phyloP scores from a whole-genome alignment of 2,329 filamentous ascomycete genomes.

The Chrysosporium keratinophilum region DNA sequence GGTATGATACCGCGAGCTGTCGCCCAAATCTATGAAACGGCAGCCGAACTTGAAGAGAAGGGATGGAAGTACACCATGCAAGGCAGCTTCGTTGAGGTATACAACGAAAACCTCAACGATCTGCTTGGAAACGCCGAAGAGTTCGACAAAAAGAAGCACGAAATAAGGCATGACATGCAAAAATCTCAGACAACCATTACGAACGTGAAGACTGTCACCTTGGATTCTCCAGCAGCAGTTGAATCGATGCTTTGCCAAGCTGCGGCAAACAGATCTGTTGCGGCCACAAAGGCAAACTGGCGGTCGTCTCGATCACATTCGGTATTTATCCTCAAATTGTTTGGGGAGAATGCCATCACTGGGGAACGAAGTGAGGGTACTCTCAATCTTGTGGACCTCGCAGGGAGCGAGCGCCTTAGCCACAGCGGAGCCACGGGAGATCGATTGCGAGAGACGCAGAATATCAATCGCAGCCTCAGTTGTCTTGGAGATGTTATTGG shows the following conservation, averaged over 20 bases:
- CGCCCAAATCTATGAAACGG: slow-evolving; percentile 84
- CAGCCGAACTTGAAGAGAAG: slow-evolving; percentile 72
- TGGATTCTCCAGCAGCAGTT: slow-evolving; percentile 71
- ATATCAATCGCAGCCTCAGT: slow-evolving; percentile 90
- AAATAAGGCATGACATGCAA: slow-evolving; percentile 75
- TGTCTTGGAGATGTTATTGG: slow-evolving; percentile 92
- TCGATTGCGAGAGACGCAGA: slow-evolving; percentile 84
- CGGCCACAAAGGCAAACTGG: slow-evolving; percentile 95
- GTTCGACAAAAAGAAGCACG: slow-evolving; percentile 70
- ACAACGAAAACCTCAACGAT: slow-evolving; percentile 95
- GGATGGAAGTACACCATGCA: slow-evolving; percentile 93
- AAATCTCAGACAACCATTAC: slow-evolving; percentile 74
- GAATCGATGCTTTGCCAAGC: slow-evolving; percentile 71
- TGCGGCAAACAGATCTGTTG: slow-evolving; percentile 77
- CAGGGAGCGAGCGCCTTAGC: slow-evolving; percentile 82
- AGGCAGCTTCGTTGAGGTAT: slow-evolving; percentile 92
- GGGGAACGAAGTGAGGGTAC: slow-evolving; percentile 83
- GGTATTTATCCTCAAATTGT: slow-evolving; percentile 75
- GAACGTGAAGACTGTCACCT: slow-evolving; percentile 63
- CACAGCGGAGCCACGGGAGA: slow-evolving; percentile 79
- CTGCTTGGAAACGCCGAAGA: slow-evolving; percentile 62
- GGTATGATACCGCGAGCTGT: slow-evolving; percentile 95
- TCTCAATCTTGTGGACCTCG: slow-evolving; percentile 89
- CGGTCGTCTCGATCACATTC: slow-evolving; percentile 89
- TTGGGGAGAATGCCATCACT: slow-evolving; percentile 59